Conservation (phyloP, 441 rosid genomes). For the Bruguiera hainesii region DNA sequence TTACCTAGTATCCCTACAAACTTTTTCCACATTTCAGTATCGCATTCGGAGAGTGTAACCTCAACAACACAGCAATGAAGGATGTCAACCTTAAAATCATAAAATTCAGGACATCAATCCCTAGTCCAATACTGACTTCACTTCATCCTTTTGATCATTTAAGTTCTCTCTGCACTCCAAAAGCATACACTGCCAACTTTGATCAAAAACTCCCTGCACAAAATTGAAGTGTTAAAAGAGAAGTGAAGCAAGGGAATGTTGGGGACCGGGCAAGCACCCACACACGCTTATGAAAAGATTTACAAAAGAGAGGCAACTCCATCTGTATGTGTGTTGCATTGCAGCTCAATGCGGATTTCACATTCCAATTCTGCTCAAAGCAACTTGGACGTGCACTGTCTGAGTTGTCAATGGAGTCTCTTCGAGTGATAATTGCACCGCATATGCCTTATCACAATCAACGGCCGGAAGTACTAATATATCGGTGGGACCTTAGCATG, state of each 20-base stretch:
- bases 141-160: neutral
- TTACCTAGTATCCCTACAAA: constrained; percentile 54
- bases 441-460: constrained; percentile 99
- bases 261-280: neutral
- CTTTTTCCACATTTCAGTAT: constrained; percentile 84
- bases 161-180: constrained; percentile 9
- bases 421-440: constrained; percentile 88
- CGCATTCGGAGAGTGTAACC: constrained; percentile 61
- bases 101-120: no score
- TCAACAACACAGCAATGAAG: constrained; percentile 26
- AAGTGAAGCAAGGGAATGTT: no score
- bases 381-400: constrained; percentile 96
- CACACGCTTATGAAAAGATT: neutral
- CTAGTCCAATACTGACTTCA: constrained; percentile 8
- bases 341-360: no score
- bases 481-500: constrained; percentile 95
- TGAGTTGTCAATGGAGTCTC: constrained; percentile 84
- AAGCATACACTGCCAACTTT: constrained; percentile 7
- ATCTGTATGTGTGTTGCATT: no score
- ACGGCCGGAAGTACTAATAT: constrained; percentile 94
- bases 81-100: constrained; percentile 11
- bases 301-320: neutral
- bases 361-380: constrained; percentile 21
- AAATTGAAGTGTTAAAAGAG: neutral
- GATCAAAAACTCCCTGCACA: constrained; percentile 14